phyloP scores from a whole-genome alignment of 1,284 basidiomycete species.

The Leucocoprinus gongylophorus region DNA sequence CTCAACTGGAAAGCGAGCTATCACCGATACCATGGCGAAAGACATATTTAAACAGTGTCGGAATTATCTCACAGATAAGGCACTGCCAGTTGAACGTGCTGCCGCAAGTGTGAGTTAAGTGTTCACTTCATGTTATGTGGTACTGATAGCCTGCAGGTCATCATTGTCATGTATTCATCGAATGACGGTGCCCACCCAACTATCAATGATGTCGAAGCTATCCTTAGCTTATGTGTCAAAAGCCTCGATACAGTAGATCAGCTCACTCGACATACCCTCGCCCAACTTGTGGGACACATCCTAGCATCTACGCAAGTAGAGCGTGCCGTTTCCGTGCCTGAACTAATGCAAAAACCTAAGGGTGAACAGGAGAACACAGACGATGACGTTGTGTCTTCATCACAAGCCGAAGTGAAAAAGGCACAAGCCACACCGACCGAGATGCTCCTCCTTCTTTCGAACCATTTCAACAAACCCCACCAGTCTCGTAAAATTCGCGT shows the following conservation, averaged over 20 bases:
- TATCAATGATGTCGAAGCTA: constrained; percentile 66
- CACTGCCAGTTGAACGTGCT: constrained; percentile 80
- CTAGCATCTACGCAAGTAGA: constrained; percentile 82
- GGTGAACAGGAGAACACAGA: constrained; percentile 57
- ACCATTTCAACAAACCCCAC: constrained; percentile 72
- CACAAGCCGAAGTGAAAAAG: constrained; percentile 55
- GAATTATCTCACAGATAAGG: constrained; percentile 74
- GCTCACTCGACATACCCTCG: constrained; percentile 72
- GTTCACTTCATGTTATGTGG: not conserved
- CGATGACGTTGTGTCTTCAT: constrained; percentile 31
- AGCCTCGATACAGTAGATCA: constrained; percentile 81
- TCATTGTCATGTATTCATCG: constrained; percentile 60
- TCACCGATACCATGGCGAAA: constrained; percentile 73
- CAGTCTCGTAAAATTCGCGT: constrained; percentile 67
- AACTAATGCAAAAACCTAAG: constrained; percentile 55
- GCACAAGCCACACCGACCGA: constrained; percentile 71
- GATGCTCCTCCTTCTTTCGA: constrained; percentile 78
- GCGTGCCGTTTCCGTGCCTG: constrained; percentile 42
- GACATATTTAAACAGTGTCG: constrained; percentile 86
- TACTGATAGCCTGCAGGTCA: constrained; percentile 37
- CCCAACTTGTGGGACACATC: constrained; percentile 76
- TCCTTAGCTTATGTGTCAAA: constrained; percentile 66
- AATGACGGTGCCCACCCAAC: constrained; percentile 47
- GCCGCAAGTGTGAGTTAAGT: constrained; percentile 59
- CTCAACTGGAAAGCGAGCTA: constrained; percentile 70